Conservation (phyloP, 768 basidiomycete species). For the Boletales sp. region DNA sequence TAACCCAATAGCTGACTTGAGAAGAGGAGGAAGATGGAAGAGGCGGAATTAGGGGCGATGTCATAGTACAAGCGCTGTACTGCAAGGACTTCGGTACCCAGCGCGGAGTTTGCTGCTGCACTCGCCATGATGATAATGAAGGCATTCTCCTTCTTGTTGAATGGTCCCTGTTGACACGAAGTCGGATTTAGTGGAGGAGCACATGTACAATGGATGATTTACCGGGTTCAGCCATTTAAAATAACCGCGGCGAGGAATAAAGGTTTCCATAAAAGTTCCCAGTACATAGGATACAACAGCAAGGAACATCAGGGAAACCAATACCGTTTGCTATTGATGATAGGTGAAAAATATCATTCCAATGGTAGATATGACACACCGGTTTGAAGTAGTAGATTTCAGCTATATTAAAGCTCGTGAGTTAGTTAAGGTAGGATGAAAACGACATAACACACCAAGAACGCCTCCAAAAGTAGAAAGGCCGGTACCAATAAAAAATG, state of each 20-base stretch:
- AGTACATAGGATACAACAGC: conserved; percentile 50
- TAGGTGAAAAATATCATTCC: not conserved
- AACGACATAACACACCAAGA: conserved; percentile 35
- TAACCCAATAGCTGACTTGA: conserved; percentile 41
- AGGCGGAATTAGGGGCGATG: conserved; percentile 43
- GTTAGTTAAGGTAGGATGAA: not conserved
- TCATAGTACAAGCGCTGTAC: conserved; percentile 54
- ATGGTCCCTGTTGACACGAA: conserved; percentile 39
- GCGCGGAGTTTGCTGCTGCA: conserved; percentile 52
- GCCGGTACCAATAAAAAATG: conserved; percentile 54
- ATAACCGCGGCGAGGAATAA: conserved; percentile 42
- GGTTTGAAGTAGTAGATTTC: conserved; percentile 63
- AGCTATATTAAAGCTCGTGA: conserved; percentile 32
- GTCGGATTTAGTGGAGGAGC: not conserved
- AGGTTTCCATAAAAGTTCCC: conserved; percentile 43
- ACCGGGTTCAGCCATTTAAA: conserved; percentile 53
- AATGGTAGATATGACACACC: conserved; percentile 22
- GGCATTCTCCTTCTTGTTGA: conserved; percentile 60
- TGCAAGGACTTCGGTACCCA: conserved; percentile 53
- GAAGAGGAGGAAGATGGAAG: conserved; percentile 46
- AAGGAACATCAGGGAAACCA: conserved; percentile 53
- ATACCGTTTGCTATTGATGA: conserved; percentile 44
- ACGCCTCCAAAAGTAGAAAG: conserved; percentile 50
- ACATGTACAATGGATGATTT: not conserved
- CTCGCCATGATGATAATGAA: conserved; percentile 56